A percentile compares a stretch with the other conserved stretches of the same genome.
These are phyloP conservation scores for Zygotorulaspora florentina DNA, from an alignment of 805 yeast species.

Conservation along the genomic window DNA sequence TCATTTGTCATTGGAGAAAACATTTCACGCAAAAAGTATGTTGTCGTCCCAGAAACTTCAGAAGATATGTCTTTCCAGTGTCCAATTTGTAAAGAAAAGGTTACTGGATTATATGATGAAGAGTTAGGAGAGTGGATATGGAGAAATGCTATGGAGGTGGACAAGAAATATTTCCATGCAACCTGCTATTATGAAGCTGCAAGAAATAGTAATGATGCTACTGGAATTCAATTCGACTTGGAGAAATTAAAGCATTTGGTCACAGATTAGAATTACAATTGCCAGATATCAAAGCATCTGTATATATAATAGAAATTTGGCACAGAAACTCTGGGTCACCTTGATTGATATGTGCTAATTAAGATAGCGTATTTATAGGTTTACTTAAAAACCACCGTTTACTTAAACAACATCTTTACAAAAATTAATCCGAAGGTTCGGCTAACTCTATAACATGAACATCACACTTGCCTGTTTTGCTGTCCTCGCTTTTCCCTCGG, in stretches of 20 bases:
- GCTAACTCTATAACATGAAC: not conserved
- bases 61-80: conserved; percentile 55
- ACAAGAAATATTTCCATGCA: conserved; percentile 56
- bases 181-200: conserved; percentile 63
- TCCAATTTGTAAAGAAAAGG: conserved; percentile 65
- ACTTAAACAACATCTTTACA: not conserved
- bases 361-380: not conserved
- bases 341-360: no score
- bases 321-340: not conserved
- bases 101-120: conserved; percentile 64
- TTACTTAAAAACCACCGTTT: not conserved
- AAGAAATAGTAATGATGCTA: conserved; percentile 17
- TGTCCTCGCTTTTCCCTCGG: no score
- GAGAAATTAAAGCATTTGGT: conserved; percentile 23
- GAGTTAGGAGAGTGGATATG: conserved; percentile 80
- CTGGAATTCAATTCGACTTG: conserved; percentile 20
- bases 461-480: not conserved
- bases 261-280: conserved; percentile 7
- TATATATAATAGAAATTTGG: not conserved
- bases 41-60: conserved; percentile 62
- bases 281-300: no score
- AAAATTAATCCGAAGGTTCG: no score
- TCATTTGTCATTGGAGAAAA: conserved; percentile 23
- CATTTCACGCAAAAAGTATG: conserved; percentile 45
- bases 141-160: conserved; percentile 56